Evolutionary conservation across 331 rosid species (phyloP).

Genomic region (Stylosanthes scabra): DNA sequence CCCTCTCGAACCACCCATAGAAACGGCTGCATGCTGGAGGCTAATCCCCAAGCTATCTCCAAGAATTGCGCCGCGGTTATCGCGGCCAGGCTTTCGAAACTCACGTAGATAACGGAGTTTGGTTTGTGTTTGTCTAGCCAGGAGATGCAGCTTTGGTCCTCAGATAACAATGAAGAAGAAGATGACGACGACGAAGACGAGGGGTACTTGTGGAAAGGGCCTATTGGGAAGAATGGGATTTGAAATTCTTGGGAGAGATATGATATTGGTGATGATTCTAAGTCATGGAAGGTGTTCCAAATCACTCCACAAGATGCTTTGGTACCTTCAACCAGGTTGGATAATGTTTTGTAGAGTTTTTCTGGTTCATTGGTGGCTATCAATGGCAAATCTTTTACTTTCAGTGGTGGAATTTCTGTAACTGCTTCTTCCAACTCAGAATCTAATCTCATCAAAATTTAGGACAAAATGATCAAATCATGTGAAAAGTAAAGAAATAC

Average conservation of each 20-base stretch:
- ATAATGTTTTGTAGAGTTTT: slow-evolving; percentile 12
- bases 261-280: slow-evolving; percentile 26
- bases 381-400: slow-evolving; percentile 58
- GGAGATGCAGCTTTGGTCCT: slow-evolving; percentile 43
- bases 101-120: slow-evolving; percentile 43
- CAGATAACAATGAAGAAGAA: slow-evolving; percentile 5
- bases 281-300: slow-evolving; percentile 39
- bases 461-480: no score
- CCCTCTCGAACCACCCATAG: slow-evolving; percentile 44
- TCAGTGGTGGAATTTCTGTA: slow-evolving; percentile 50
- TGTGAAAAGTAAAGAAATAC: no score
- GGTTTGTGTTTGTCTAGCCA: slow-evolving; percentile 41
- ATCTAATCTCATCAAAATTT: slow-evolving; percentile 26
- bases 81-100: slow-evolving; percentile 40
- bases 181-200: not conserved
- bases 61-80: slow-evolving; percentile 17
- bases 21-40: slow-evolving; percentile 39
- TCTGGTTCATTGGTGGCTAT: slow-evolving; percentile 35
- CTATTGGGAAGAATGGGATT: slow-evolving; percentile 42
- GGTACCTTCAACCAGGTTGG: not conserved
- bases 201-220: slow-evolving; percentile 42
- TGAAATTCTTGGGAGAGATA: not conserved
- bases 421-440: slow-evolving; percentile 49
- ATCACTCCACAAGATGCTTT: slow-evolving; percentile 31
- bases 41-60: slow-evolving; percentile 50